A percentile compares a stretch with the other conserved stretches of the same genome.
These are phyloP conservation scores for Biscogniauxia marginata DNA, from an alignment of 2,329 filamentous ascomycete species.

Conservation along the genomic window DNA sequence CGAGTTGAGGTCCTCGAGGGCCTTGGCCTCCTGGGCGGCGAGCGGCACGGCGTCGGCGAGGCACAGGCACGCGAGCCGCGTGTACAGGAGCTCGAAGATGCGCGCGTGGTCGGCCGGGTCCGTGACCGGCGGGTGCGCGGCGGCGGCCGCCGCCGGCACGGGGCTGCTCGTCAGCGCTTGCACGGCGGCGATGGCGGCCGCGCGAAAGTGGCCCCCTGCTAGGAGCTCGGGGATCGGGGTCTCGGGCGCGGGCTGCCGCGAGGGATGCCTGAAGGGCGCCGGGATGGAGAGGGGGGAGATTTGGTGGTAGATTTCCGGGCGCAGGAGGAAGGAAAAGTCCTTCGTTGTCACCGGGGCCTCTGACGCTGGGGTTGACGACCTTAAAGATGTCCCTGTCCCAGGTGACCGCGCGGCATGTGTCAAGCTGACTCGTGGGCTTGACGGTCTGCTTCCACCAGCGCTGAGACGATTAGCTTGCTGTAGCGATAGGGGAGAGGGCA, in stretches of 20 bases:
- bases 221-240: conserved; percentile 69
- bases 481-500: conserved; percentile 2
- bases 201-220: conserved; percentile 72
- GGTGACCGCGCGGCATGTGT: conserved; percentile 8
- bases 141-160: conserved; percentile 35
- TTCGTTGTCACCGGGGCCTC: conserved; percentile 48
- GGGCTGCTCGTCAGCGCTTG: conserved; percentile 56
- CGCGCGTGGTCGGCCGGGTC: conserved; percentile 57
- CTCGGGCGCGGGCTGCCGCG: conserved; percentile 60
- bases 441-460: background rate
- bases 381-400: conserved; percentile 12
- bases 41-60: conserved; percentile 71
- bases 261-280: conserved; percentile 65
- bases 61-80: conserved; percentile 76
- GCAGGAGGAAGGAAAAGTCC: conserved; percentile 78
- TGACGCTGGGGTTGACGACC: conserved; percentile 26
- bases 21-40: conserved; percentile 66
- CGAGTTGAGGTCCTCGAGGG: conserved; percentile 60
- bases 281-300: conserved; percentile 64
- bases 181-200: conserved; percentile 68
- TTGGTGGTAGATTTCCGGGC: conserved; percentile 79
- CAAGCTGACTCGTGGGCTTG: background rate
- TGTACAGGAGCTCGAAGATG: conserved; percentile 79
- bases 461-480: background rate
- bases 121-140: conserved; percentile 31